Base-by-base conservation (phyloP, 148 eudicot species). In the Mesembryanthemum crystallinum region DNA sequence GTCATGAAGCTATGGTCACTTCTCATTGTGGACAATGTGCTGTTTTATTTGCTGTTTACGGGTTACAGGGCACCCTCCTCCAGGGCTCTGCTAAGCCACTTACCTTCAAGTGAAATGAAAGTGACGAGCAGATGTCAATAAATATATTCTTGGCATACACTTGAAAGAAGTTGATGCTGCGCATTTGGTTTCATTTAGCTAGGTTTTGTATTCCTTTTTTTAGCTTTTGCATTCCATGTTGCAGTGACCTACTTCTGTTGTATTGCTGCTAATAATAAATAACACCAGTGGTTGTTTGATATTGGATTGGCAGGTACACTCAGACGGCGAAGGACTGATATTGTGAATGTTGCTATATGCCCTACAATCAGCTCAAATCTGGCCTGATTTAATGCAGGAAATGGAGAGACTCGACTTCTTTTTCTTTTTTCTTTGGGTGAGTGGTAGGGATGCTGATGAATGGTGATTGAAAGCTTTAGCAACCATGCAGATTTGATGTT, bases 221-320 rank as follows among this genome's bases (percentile, higher is more conserved):
- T 25, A 17, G 4, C 4, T 21, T 70, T 43, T 15, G 25, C 8
- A 7, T 29, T 29, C 37, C 14, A 17, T 69, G 73, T 25, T 52
- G 62, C 15, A 5, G 49, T n/a, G 24, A 55, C 45, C 43, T n/a
- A 35, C 17, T 58, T 58, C 3, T 71, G 60, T 54, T 25, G 2
- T 8, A 28, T 59, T 29, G 66, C 66, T 62, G n/a, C 9, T 55
- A 55, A 28, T 29, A 5, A 30, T 0, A 15, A 62, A 5, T 4
- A 62, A 28, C 23, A 30, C 13, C 49, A 8, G 49, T 57, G 27
- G 18, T 57, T 21, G 23, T 18, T 10, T 72, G 20, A n/a, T 3
- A 57, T n/a, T 35, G 35, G 57, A 3, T 73, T 73, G 76, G 20
- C 76, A 73, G 67, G 76, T 61, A 59, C 7, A 11, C 27, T 17